phyloP scores from a whole-genome alignment of 179 eudicot species.

The Vitellaria paradoxa region DNA sequence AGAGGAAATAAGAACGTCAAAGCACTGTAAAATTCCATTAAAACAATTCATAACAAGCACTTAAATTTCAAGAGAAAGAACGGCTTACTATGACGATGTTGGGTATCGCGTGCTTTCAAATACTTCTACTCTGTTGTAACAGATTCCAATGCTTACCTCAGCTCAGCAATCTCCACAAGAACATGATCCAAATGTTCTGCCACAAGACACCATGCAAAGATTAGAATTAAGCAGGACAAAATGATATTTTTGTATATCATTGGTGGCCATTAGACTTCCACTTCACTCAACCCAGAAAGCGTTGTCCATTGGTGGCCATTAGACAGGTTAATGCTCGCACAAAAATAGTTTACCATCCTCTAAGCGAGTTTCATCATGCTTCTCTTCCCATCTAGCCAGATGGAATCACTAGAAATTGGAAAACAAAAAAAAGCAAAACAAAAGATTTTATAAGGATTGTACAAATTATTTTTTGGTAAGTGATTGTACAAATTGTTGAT shows the following conservation, averaged over 20 bases:
- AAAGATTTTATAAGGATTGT: too few species aligned
- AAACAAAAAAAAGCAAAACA: too few species aligned
- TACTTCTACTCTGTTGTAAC: constrained; percentile 80
- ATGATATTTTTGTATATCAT: not conserved
- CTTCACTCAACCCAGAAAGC: constrained; percentile 32
- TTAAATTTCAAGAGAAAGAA: not conserved
- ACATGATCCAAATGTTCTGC: constrained; percentile 88
- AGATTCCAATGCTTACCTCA: constrained; percentile 76
- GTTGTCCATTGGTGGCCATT: constrained; percentile 27
- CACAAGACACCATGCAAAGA: constrained; percentile 10
- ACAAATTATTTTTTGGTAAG: too few species aligned
- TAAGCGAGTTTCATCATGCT: constrained; percentile 62
- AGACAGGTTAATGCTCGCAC: constrained; percentile 38
- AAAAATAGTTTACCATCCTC: constrained; percentile 49
- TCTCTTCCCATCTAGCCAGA: constrained; percentile 43
- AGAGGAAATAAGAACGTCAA: too few species aligned
- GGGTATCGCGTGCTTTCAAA: constrained; percentile 80
- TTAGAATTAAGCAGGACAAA: not conserved
- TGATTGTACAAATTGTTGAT: too few species aligned
- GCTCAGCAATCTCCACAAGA: constrained; percentile 80
- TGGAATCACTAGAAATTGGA: constrained; percentile 32
- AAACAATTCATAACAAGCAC: not conserved
- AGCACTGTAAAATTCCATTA: not conserved
- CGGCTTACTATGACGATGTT: constrained; percentile 82
- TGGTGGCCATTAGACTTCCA: too few species aligned